Conservation (phyloP, 2,329 filamentous ascomycete genomes). For the Hymenoscyphus fraxineus region DNA sequence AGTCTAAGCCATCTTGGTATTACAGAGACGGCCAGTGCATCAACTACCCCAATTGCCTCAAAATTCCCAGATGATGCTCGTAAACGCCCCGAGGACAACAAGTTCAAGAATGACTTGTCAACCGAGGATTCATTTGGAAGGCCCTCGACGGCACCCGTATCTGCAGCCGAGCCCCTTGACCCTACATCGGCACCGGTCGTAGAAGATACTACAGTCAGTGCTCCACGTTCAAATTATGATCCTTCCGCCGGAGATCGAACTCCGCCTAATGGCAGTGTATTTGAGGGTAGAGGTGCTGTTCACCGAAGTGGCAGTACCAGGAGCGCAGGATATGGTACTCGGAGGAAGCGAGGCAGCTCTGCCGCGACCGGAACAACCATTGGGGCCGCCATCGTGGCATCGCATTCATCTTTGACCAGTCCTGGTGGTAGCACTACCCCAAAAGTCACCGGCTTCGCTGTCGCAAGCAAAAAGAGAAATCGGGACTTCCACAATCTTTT, state of each 20-base stretch:
- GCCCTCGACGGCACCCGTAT: conserved; percentile 5
- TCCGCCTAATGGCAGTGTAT: conserved; percentile 60
- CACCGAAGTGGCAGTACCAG: conserved; percentile 62
- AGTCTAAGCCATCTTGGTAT: conserved; percentile 88
- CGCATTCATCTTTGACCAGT: conserved; percentile 64
- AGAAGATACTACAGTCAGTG: conserved; percentile 25
- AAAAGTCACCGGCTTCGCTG: conserved; percentile 89
- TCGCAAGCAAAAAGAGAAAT: conserved; percentile 94
- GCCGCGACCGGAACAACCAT: conserved; percentile 57
- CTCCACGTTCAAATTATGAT: conserved; percentile 51
- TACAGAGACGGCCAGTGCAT: conserved; percentile 50
- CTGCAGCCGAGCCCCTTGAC: conserved; percentile 23
- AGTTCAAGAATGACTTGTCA: neutral
- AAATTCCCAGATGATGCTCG: conserved; percentile 45
- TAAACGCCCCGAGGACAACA: conserved; percentile 2
- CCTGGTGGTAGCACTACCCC: conserved; percentile 54
- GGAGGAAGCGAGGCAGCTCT: conserved; percentile 81
- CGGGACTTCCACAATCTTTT: conserved; percentile 91
- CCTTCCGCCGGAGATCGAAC: conserved; percentile 55
- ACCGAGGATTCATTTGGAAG: conserved; percentile 24
- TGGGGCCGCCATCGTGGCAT: conserved; percentile 68
- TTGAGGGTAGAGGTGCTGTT: conserved; percentile 54
- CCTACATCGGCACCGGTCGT: conserved; percentile 18
- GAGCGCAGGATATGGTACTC: conserved; percentile 50
- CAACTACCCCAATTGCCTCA: conserved; percentile 55